These are phyloP conservation scores for Cryptococcus depauperatus DNA, from an alignment of 1,284 basidiomycete species.

Conservation along the genomic window DNA sequence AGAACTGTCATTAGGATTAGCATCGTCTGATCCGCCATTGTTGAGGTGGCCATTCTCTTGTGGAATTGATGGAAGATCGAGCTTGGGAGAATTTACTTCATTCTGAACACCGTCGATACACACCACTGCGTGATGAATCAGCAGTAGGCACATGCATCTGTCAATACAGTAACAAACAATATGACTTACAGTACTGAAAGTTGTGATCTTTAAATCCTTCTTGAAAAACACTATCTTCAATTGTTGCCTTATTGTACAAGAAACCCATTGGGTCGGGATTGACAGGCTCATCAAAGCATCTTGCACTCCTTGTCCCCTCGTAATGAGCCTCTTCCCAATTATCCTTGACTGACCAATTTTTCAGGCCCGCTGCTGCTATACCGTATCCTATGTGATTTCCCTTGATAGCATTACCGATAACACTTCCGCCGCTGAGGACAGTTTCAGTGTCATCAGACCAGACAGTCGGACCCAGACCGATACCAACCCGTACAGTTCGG, in stretches of 20 bases:
- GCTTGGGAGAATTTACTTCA: conserved; percentile 12
- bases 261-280: conserved; percentile 42
- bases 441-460: conserved; percentile 46
- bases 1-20: neutral
- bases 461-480: conserved; percentile 45
- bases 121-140: conserved; percentile 20
- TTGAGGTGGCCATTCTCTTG: conserved; percentile 7
- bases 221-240: conserved; percentile 35
- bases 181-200: conserved; percentile 43
- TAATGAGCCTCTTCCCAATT: conserved; percentile 42
- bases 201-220: conserved; percentile 39
- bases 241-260: conserved; percentile 29
- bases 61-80: conserved; percentile 10
- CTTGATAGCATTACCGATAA: conserved; percentile 35
- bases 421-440: conserved; percentile 35
- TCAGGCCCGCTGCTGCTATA: conserved; percentile 42
- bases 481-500: conserved; percentile 46
- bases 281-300: conserved; percentile 42
- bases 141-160: no score
- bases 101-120: conserved; percentile 30
- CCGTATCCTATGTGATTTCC: conserved; percentile 45
- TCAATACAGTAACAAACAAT: neutral
- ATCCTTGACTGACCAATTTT: conserved; percentile 40
- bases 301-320: conserved; percentile 31
- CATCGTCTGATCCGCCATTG: neutral